phyloP scores from a whole-genome alignment of 2,329 filamentous ascomycete species.

The Tolypocladium album region DNA sequence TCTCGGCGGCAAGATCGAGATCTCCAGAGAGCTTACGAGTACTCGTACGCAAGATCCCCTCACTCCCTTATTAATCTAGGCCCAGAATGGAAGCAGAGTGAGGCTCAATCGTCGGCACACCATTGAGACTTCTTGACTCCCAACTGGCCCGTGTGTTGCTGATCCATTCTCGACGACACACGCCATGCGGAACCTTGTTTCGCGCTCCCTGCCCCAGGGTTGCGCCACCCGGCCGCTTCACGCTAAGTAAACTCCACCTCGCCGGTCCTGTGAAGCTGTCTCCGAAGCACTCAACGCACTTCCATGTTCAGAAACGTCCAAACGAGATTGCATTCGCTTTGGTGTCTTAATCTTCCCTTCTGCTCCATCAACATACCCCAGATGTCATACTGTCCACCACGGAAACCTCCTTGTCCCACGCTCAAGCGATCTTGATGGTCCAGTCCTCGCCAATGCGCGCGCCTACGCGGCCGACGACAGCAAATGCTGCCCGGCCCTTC shows the following conservation, averaged over 20 bases:
- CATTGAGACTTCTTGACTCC: not conserved
- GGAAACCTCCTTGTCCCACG: no score
- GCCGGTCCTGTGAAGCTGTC: not conserved
- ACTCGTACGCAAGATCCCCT: not conserved
- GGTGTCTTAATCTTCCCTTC: not conserved
- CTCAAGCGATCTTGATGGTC: slow-evolving; percentile 25
- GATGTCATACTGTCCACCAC: not conserved
- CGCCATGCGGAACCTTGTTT: not conserved
- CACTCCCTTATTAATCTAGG: not conserved
- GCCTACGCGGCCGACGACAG: slow-evolving; percentile 39
- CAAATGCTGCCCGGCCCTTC: slow-evolving; percentile 38
- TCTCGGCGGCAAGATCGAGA: not conserved
- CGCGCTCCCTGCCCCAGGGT: not conserved
- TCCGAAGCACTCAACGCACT: not conserved
- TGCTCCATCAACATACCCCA: not conserved
- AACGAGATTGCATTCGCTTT: not conserved
- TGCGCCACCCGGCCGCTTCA: not conserved
- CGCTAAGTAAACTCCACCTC: not conserved
- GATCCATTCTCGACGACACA: not conserved
- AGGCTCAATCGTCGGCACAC: not conserved
- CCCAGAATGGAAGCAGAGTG: not conserved
- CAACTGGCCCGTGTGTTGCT: not conserved
- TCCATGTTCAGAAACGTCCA: no score
- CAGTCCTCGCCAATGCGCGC: slow-evolving; percentile 44
- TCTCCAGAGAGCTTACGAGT: not conserved